Conservation (phyloP, 305 asterid species). For the Fraxinus platypoda region DNA sequence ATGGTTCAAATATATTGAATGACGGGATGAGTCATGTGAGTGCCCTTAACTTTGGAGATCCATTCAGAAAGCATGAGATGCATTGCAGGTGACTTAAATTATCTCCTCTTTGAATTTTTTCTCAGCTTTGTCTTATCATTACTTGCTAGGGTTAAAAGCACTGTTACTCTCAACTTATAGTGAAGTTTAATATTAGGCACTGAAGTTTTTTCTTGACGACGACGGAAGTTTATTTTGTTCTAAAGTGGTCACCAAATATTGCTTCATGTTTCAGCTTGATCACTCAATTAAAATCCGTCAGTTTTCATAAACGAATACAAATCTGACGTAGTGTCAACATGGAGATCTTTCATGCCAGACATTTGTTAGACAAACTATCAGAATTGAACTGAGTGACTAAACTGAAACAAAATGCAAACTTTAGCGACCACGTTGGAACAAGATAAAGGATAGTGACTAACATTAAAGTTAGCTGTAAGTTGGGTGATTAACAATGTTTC, state of each 20-base stretch:
- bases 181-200: neutral
- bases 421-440: neutral
- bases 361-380: neutral
- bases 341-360: neutral
- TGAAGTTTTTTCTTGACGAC: neutral
- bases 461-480: neutral
- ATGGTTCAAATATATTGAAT: conserved; percentile 54
- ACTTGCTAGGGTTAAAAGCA: neutral
- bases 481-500: neutral
- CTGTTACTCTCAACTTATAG: neutral
- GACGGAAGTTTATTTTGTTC: neutral
- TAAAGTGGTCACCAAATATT: neutral
- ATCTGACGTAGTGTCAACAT: neutral
- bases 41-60: conserved; percentile 90
- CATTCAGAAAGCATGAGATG: conserved; percentile 94
- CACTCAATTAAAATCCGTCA: neutral
- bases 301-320: neutral
- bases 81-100: conserved; percentile 69
- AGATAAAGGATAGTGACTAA: neutral
- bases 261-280: neutral
- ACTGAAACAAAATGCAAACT: neutral
- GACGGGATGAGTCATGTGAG: conserved; percentile 64
- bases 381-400: neutral
- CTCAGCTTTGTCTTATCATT: neutral
- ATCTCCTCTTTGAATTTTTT: neutral